phyloP scores from a whole-genome alignment of 2,329 filamentous ascomycete genomes.

The Epichloe amarillans region DNA sequence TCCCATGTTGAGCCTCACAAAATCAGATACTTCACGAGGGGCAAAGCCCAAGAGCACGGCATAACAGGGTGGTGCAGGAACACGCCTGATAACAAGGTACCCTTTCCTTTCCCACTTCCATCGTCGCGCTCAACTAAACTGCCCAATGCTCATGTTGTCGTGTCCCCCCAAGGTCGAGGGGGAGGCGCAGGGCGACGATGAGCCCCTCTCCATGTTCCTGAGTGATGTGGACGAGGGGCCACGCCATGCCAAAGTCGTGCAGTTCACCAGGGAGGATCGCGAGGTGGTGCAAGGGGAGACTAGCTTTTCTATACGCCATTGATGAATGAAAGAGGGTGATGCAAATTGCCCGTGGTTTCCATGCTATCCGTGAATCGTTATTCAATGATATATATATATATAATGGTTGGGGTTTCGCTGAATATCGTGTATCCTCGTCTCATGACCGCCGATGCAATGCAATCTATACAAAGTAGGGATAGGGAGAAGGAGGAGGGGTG shows the following conservation, averaged over 20 bases:
- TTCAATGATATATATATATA: no score
- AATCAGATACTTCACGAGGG: slow-evolving; percentile 39
- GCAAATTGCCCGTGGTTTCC: no score
- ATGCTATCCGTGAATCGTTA: no score
- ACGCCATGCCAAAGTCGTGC: slow-evolving; percentile 55
- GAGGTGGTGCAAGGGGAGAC: slow-evolving; percentile 52
- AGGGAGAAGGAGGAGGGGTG: no score
- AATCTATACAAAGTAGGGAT: no score
- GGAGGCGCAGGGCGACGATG: slow-evolving; percentile 67
- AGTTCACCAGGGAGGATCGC: slow-evolving; percentile 57
- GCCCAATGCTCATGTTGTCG: background rate
- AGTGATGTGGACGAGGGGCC: slow-evolving; percentile 67
- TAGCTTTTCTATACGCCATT: slow-evolving; percentile 45
- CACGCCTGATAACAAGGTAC: slow-evolving; percentile 40
- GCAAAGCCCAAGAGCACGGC: slow-evolving; percentile 33
- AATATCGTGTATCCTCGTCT: no score
- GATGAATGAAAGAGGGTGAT: slow-evolving; percentile 1
- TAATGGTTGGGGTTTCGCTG: no score
- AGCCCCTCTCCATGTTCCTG: slow-evolving; percentile 54
- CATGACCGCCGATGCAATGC: no score
- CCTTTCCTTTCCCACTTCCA: background rate
- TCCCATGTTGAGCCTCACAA: no score
- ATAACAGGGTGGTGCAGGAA: slow-evolving; percentile 52
- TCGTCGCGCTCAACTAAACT: background rate
- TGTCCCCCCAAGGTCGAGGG: slow-evolving; percentile 56